Base-by-base conservation (phyloP, 352 stramenopile genomes). In the Hyaloperonospora brassicae region DNA sequence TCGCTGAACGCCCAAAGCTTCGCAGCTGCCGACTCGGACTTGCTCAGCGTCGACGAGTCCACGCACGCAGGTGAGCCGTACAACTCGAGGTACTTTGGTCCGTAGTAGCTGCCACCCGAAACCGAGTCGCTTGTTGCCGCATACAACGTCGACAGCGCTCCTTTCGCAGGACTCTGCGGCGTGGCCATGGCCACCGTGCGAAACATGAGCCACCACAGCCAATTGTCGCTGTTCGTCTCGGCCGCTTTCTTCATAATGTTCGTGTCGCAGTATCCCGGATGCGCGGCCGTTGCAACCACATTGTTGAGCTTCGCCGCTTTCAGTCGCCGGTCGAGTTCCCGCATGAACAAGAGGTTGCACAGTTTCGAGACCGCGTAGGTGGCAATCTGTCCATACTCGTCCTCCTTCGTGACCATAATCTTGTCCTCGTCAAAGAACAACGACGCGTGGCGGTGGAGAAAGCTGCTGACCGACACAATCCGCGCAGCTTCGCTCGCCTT, bases 391-490 rank as follows among this genome's bases (percentile, higher is more conserved):
- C 48, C 47, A 47, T 61, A 52, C 42, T 57, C 53, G 13, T 66
- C 50, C 35, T 44, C 44, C 43, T 27, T 64, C 14, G 11, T 52
- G 22, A 35, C 35, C 48, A 62, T 62, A 23, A 66, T 62, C 8
- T 61, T 48, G 17, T 60, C 43, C 62, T 59, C 24, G 57, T 52
- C n/a, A 55, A 55, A 54, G 17, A 49, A 44, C 9, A 44, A 22
- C 14, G 9, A 44, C 10, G 39, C 39, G 7, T 44, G 39, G 9
- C 39, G 39, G 23, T 44, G 39, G 13, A 44, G 39, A 41, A 75
- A 46, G 27, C 73, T 86, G 54, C 72, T 85, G 9, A 80, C 57
- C 35, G 76, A 79, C 2, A 86, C 70, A 8, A 84, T 54, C 5
- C 76, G 76, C 22, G 68, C 52, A 14, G 38, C 30, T 10, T 64